phyloP scores from a whole-genome alignment of 306 rosid genomes.

The Hylodesmum podocarpum region DNA sequence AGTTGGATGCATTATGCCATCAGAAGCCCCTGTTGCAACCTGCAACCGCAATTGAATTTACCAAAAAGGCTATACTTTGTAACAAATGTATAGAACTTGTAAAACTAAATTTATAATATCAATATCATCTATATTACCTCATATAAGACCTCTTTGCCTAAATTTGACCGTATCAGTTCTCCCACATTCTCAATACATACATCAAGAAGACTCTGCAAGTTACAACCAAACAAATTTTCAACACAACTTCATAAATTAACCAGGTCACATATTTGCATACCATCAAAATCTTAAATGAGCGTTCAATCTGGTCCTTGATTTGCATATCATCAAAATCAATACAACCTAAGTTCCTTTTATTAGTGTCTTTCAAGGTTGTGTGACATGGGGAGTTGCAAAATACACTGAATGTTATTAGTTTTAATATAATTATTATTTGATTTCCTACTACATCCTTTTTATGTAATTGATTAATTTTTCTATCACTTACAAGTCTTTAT shows the following conservation, averaged over 20 bases:
- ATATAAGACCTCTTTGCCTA: conserved; percentile 82
- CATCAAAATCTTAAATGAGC: conserved; percentile 15
- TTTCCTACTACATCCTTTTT: background rate
- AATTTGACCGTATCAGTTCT: conserved; percentile 75
- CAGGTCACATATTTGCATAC: background rate
- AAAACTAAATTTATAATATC: conserved; percentile 2
- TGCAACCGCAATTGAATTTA: conserved; percentile 33
- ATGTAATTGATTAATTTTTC: background rate
- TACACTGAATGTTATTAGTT: background rate
- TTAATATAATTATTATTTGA: background rate
- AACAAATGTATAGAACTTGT: background rate
- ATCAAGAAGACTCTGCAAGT: conserved; percentile 73
- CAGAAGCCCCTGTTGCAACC: conserved; percentile 82
- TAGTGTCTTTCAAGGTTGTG: background rate
- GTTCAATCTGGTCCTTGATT: no score
- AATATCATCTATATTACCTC: conserved; percentile 57
- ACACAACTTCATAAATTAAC: conserved; percentile 15
- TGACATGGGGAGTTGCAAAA: background rate
- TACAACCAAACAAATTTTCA: conserved; percentile 22
- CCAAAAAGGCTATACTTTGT: background rate
- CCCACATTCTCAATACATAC: conserved; percentile 61
- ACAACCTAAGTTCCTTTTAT: background rate
- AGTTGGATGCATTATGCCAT: conserved; percentile 67
- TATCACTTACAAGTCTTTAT: background rate
- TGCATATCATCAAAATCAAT: conserved; percentile 14